Conservation (phyloP, 2,329 filamentous ascomycete genomes). For the Cytospora mali region DNA sequence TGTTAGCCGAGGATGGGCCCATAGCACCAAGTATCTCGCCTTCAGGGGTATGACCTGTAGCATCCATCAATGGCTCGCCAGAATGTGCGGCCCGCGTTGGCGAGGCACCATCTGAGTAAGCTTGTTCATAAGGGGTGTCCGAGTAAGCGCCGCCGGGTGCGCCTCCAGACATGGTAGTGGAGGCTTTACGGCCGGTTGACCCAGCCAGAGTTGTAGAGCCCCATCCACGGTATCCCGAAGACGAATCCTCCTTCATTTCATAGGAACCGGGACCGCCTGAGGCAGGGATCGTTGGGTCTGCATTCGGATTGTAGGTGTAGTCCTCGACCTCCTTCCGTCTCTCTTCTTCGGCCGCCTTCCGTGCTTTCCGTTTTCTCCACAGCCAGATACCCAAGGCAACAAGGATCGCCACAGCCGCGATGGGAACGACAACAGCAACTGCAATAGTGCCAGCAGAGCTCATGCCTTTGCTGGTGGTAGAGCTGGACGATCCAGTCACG, state of each 20-base stretch:
- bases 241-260: slow-evolving; percentile 78
- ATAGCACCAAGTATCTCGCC: slow-evolving; percentile 83
- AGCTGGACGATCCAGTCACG: slow-evolving; percentile 31
- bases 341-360: slow-evolving; percentile 82
- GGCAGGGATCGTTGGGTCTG: slow-evolving; percentile 75
- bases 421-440: slow-evolving; percentile 90
- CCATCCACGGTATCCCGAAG: slow-evolving; percentile 90
- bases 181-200: slow-evolving; percentile 78
- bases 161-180: slow-evolving; percentile 85
- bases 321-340: slow-evolving; percentile 96
- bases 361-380: slow-evolving; percentile 86
- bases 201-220: slow-evolving; percentile 72
- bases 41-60: slow-evolving; percentile 61
- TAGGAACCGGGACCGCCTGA: slow-evolving; percentile 52
- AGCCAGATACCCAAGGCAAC: slow-evolving; percentile 77
- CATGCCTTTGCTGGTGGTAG: slow-evolving; percentile 48
- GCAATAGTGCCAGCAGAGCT: slow-evolving; percentile 74
- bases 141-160: slow-evolving; percentile 68
- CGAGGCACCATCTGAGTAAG: slow-evolving; percentile 48
- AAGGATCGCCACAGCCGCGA: slow-evolving; percentile 82
- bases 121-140: slow-evolving; percentile 70
- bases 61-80: slow-evolving; percentile 65
- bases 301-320: slow-evolving; percentile 97
- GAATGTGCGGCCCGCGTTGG: slow-evolving; percentile 68
- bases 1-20: slow-evolving; percentile 69